A percentile compares a stretch with the other conserved stretches of the same genome.
Evolutionary conservation across 805 yeast species (phyloP).

Genomic region (Metschnikowia similis): DNA sequence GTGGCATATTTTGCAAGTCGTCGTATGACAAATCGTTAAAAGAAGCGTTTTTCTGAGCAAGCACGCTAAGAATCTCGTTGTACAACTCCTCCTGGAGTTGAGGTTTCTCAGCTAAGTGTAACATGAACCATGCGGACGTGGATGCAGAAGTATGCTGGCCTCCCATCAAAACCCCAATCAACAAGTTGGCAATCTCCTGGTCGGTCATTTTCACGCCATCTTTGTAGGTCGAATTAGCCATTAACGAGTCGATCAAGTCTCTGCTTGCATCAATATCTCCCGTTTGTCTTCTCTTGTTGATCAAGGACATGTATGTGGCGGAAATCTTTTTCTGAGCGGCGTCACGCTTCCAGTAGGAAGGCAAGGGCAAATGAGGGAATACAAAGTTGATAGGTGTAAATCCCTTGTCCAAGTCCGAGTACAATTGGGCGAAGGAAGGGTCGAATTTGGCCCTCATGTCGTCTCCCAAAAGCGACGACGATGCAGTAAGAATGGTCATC

Average conservation of each 20-base stretch:
- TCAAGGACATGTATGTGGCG: conserved; percentile 73
- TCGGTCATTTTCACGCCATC: conserved; percentile 95
- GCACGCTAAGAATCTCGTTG: conserved; percentile 64
- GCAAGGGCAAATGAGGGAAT: conserved; percentile 89
- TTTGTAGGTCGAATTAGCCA: conserved; percentile 79
- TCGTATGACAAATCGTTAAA: conserved; percentile 70
- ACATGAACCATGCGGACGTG: conserved; percentile 90
- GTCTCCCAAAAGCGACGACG: conserved; percentile 85
- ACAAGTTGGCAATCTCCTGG: conserved; percentile 85
- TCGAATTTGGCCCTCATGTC: conserved; percentile 84
- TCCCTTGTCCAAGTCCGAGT: conserved; percentile 91
- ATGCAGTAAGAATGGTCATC: conserved; percentile 93
- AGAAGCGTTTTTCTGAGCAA: conserved; percentile 39
- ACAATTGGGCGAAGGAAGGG: conserved; percentile 77
- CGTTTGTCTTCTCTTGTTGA: conserved; percentile 64
- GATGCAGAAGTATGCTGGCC: conserved; percentile 98
- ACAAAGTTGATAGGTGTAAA: conserved; percentile 95
- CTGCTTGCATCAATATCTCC: conserved; percentile 74
- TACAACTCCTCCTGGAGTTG: conserved; percentile 78
- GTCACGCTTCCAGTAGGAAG: conserved; percentile 81
- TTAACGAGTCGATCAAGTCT: conserved; percentile 84
- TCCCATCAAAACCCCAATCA: conserved; percentile 97
- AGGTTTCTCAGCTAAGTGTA: conserved; percentile 86
- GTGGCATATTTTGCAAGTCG: conserved; percentile 72
- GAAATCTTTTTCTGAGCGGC: conserved; percentile 81